phyloP scores from a whole-genome alignment of 306 rosid species.

The Rubus idaeus region DNA sequence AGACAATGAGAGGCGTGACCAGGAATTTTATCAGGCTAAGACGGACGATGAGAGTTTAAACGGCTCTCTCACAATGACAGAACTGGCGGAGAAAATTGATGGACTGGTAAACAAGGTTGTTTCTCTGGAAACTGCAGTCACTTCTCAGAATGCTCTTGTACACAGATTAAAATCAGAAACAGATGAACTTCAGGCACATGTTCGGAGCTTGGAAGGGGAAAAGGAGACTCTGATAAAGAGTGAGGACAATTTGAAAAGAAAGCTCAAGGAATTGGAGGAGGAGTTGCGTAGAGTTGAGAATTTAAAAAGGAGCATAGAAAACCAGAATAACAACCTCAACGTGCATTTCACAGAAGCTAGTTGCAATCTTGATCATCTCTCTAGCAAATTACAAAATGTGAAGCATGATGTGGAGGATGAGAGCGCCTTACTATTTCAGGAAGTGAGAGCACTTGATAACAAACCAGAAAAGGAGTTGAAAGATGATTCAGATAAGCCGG shows the following conservation, averaged over 20 bases:
- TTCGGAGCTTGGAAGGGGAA: constrained; percentile 62
- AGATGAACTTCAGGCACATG: constrained; percentile 53
- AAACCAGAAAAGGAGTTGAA: constrained; percentile 28
- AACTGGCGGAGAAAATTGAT: constrained; percentile 75
- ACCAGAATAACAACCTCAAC: constrained; percentile 41
- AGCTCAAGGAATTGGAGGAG: constrained; percentile 64
- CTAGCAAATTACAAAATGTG: constrained; percentile 44
- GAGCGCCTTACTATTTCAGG: constrained; percentile 19
- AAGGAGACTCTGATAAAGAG: constrained; percentile 56
- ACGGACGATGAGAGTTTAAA: constrained; percentile 39
- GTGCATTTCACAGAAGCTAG: constrained; percentile 51
- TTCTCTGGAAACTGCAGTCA: constrained; percentile 54
- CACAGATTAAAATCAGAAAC: constrained; percentile 60
- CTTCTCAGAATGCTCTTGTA: constrained; percentile 64
- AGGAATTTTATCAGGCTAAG: constrained; percentile 22
- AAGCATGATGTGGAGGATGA: constrained; percentile 51
- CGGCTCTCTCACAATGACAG: constrained; percentile 47
- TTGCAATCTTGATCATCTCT: constrained; percentile 57
- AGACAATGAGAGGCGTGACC: constrained; percentile 37
- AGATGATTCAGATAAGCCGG: constrained; percentile 17
- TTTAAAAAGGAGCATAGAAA: constrained; percentile 42
- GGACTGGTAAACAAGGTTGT: constrained; percentile 72
- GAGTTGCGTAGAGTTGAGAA: constrained; percentile 47
- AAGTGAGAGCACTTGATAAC: constrained; percentile 28
- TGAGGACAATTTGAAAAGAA: constrained; percentile 46